Evolutionary conservation across 345 rosid genomes (phyloP).

Genomic region (Hibiscus tridactylites): DNA sequence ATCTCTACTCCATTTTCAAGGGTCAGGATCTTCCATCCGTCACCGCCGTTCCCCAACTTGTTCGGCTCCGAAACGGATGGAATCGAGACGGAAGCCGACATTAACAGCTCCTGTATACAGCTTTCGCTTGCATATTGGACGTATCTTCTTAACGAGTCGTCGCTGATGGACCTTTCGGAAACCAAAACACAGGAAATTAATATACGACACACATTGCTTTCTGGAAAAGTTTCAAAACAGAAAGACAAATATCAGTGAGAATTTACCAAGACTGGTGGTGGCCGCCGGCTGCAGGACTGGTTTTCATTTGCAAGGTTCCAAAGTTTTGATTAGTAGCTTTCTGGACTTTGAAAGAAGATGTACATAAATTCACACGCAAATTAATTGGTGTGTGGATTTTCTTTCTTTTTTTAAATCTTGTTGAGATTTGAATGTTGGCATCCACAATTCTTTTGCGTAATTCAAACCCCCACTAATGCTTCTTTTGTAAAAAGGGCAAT

Average conservation of each 20-base stretch:
- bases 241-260: background rate
- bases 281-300: constrained; percentile 27
- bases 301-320: constrained; percentile 24
- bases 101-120: constrained; percentile 60
- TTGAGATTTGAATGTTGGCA: background rate
- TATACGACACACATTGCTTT: background rate
- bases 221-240: background rate
- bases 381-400: background rate
- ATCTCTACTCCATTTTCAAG: constrained; percentile 57
- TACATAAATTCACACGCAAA: no score
- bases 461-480: background rate
- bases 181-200: background rate
- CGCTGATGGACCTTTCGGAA: constrained; percentile 56
- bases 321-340: background rate
- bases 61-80: constrained; percentile 23
- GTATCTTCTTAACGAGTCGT: constrained; percentile 63
- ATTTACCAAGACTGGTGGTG: constrained; percentile 40
- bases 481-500: background rate
- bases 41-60: constrained; percentile 35
- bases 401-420: background rate
- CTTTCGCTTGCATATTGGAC: constrained; percentile 74
- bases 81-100: constrained; percentile 43
- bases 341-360: background rate
- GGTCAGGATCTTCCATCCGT: constrained; percentile 55
- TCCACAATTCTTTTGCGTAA: background rate